These are phyloP conservation scores for Blastomyces gilchristii DNA, from an alignment of 2,329 filamentous ascomycete species.

Conservation along the genomic window DNA sequence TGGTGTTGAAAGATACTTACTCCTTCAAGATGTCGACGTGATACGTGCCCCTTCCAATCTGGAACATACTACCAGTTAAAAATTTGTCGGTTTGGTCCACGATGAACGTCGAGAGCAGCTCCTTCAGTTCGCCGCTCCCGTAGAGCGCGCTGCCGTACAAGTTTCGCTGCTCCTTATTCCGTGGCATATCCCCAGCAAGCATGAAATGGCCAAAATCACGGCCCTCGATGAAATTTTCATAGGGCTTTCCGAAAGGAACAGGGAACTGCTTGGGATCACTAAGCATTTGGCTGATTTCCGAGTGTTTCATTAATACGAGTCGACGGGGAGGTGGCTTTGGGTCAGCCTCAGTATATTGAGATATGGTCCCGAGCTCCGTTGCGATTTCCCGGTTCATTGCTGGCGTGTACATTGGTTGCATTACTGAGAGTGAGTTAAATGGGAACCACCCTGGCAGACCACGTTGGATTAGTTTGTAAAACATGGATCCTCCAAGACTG, in stretches of 20 bases:
- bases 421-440: conserved; percentile 19
- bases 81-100: conserved; percentile 8
- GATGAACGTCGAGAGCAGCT: conserved; percentile 6
- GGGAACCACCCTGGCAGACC: conserved; percentile 22
- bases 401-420: conserved; percentile 21
- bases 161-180: conserved; percentile 13
- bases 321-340: conserved; percentile 10
- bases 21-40: conserved; percentile 17
- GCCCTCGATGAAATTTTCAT: conserved; percentile 16
- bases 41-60: conserved; percentile 8
- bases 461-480: conserved; percentile 22
- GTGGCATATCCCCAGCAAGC: conserved; percentile 14
- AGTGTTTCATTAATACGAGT: conserved; percentile 13
- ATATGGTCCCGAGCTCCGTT: conserved; percentile 15
- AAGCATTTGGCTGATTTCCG: conserved; percentile 14
- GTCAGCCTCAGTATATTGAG: conserved; percentile 9
- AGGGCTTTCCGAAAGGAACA: conserved; percentile 14
- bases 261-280: conserved; percentile 18
- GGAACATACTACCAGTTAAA: conserved; percentile 8
- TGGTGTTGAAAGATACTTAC: neutral
- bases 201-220: conserved; percentile 15
- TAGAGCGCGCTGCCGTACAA: conserved; percentile 9
- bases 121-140: conserved; percentile 8
- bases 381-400: conserved; percentile 21
- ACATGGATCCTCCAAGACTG: conserved; percentile 20